A percentile compares a stretch with the other conserved stretches of the same genome.
Evolutionary conservation across 768 basidiomycete genomes (phyloP).

Genomic region (Lyophyllum shimeji): DNA sequence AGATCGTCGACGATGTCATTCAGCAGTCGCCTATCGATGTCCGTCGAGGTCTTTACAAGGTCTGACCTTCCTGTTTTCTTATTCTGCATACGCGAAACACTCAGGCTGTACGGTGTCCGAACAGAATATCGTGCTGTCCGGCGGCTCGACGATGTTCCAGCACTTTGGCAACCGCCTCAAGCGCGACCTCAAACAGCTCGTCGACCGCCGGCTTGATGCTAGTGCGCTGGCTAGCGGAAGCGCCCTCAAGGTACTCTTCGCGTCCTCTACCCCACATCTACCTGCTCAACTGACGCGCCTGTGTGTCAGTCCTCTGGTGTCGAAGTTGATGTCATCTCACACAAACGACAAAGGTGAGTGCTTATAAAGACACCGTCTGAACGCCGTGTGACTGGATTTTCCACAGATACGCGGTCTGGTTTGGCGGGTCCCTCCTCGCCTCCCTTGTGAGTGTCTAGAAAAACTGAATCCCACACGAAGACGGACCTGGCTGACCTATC

Average conservation of each 20-base stretch:
- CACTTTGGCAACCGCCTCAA: constrained; percentile 97
- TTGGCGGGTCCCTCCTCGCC: constrained; percentile 92
- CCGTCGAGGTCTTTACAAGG: constrained; percentile 94
- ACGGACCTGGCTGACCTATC: background rate
- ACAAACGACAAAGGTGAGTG: constrained; percentile 89
- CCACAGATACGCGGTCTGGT: constrained; percentile 91
- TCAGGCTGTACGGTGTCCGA: background rate
- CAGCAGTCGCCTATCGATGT: constrained; percentile 97
- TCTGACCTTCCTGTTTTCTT: constrained; percentile 17
- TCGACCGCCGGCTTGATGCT: constrained; percentile 84
- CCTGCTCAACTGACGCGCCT: background rate
- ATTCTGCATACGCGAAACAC: too few relatives aligned
- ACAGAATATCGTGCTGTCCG: constrained; percentile 95
- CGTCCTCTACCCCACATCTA: too few relatives aligned
- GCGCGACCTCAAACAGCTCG: constrained; percentile 91
- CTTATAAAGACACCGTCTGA: background rate
- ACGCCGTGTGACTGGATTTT: background rate
- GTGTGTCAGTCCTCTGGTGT: constrained; percentile 90
- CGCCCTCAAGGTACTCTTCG: constrained; percentile 57
- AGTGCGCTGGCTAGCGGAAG: constrained; percentile 76
- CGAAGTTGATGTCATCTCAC: constrained; percentile 97
- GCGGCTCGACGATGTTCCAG: constrained; percentile 99
- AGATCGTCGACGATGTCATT: constrained; percentile 95
- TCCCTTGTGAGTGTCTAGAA: constrained; percentile 78
- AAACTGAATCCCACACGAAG: too few relatives aligned